Base-by-base conservation (phyloP, 2,329 filamentous ascomycete genomes). In the Clarireedia monteithiana region DNA sequence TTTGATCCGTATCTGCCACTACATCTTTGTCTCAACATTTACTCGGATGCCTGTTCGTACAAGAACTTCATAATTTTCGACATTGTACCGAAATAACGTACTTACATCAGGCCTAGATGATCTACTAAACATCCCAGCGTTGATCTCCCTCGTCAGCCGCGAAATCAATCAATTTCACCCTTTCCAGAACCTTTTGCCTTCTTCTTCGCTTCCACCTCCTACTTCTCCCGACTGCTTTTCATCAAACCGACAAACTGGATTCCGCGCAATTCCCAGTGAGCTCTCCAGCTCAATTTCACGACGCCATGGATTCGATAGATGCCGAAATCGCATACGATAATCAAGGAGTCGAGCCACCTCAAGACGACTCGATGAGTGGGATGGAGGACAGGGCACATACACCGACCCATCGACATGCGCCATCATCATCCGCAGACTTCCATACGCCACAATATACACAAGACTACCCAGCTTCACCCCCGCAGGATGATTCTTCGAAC, bases 231-330 rank as follows among this genome's bases (percentile, higher is more conserved):
- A 17, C 27, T 42, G 49, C 39, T 42, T 48, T 14, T 24, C 45
- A 58, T 56, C 5, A 47, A 47, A 53, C 61, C 59, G 61, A 57
- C 72, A 76, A 68, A 60, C 75, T 81, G 78, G 79, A 83, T 77
- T 75, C 75, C 60, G 76, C 76, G 59, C 75, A 71, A 17, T 65
- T 77, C 36, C 73, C 73, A 48, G 71, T 71, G 66, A 77, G 76
- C 72, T 78, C 77, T 59, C 70, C 73, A 68, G 76, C 72, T 73
- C 77, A 78, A 66, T 77, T 75, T 66, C 75, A 76, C 75, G 74
- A 77, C 75, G 72, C 73, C 57, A 69, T 78, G 64, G 75, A 78
- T 65, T 75, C 61, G 20, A 69, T 69, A 66, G 67, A 69, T 17
- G 78, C 79, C 74, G 80, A 83, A 56, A 71, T 73, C 59, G 72